Percentiles rank a stretch among this genome's conserved stretches.
These are phyloP conservation scores for Solanum lignicaule DNA, from an alignment of 257 asterid species.

Conservation along the genomic window DNA sequence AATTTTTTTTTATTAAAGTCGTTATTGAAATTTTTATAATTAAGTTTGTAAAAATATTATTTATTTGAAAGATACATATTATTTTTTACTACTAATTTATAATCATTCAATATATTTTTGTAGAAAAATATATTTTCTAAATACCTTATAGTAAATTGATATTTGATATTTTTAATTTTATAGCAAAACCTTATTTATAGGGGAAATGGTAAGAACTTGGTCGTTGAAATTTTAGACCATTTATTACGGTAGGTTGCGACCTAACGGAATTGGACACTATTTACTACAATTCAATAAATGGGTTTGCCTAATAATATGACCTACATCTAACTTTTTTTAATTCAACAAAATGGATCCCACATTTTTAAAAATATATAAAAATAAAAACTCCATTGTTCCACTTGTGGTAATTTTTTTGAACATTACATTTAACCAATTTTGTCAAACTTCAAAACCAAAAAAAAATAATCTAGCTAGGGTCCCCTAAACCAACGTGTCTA, in stretches of 20 bases:
- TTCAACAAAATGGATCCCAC: slow-evolving; percentile 61
- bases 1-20: neutral
- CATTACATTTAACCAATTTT: slow-evolving; percentile 16
- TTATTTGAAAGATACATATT: neutral
- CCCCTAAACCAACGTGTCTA: slow-evolving; percentile 39
- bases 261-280: slow-evolving; percentile 62
- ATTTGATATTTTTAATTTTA: neutral
- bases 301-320: slow-evolving; percentile 61
- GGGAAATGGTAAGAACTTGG: slow-evolving; percentile 3
- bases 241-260: slow-evolving; percentile 74
- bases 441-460: slow-evolving; percentile 13
- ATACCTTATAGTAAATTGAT: neutral
- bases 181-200: neutral
- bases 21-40: neutral
- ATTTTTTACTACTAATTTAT: neutral
- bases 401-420: slow-evolving; percentile 6
- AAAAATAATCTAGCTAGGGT: neutral
- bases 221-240: slow-evolving; percentile 22
- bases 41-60: neutral
- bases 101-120: neutral
- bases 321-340: slow-evolving; percentile 48
- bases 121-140: neutral
- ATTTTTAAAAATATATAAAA: neutral
- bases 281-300: slow-evolving; percentile 71
- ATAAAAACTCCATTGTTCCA: slow-evolving; percentile 1